Evolutionary conservation across 2,329 filamentous ascomycete species (phyloP).

Genomic region (Nemania sp.): DNA sequence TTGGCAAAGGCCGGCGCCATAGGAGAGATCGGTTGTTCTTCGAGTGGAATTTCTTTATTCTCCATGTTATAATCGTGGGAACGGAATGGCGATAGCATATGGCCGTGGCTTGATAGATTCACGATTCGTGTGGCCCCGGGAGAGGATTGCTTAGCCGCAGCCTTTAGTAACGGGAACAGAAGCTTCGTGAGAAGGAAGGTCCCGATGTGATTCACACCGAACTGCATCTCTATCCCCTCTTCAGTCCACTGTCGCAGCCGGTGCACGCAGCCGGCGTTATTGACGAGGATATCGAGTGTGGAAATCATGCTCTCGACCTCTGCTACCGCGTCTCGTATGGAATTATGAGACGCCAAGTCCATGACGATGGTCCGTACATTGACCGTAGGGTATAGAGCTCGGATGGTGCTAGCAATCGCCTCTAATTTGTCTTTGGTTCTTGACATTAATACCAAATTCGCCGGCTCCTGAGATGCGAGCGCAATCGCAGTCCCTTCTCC

Average conservation of each 20-base stretch:
- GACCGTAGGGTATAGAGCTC: slow-evolving; percentile 40
- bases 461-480: slow-evolving; percentile 49
- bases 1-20: slow-evolving; percentile 39
- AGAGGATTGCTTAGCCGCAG: slow-evolving; percentile 39
- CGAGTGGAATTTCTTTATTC: slow-evolving; percentile 42
- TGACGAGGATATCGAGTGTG: slow-evolving; percentile 47
- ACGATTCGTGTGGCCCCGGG: slow-evolving; percentile 42
- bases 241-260: slow-evolving; percentile 46
- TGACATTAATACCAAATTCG: slow-evolving; percentile 48
- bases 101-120: slow-evolving; percentile 47
- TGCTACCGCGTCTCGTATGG: slow-evolving; percentile 43
- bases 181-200: slow-evolving; percentile 45
- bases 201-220: slow-evolving; percentile 45
- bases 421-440: slow-evolving; percentile 49
- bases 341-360: slow-evolving; percentile 44
- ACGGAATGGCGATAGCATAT: slow-evolving; percentile 46
- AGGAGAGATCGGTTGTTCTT: slow-evolving; percentile 37
- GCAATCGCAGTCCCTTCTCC: slow-evolving; percentile 47
- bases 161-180: slow-evolving; percentile 41
- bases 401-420: slow-evolving; percentile 44
- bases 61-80: slow-evolving; percentile 51
- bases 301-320: slow-evolving; percentile 39
- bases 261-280: slow-evolving; percentile 47
- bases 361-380: slow-evolving; percentile 42
- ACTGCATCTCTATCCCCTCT: slow-evolving; percentile 48